A percentile compares a stretch with the other conserved stretches of the same genome.
Conservation (phyloP, 1,139 yeast genomes). For the Arxiozyma slooffiae region DNA sequence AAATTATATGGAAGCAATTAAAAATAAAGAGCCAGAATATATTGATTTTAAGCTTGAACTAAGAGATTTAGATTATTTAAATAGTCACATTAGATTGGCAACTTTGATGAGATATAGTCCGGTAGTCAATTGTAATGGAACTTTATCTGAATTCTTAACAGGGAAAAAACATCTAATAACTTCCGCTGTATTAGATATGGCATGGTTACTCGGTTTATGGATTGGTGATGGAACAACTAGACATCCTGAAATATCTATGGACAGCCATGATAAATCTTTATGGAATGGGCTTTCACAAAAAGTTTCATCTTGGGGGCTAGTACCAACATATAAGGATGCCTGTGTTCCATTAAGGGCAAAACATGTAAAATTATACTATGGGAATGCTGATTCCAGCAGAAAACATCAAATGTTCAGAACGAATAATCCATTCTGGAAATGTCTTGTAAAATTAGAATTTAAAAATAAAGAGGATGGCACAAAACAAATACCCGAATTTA, state of each 20-base stretch:
- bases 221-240: constrained; percentile 11
- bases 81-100: constrained; percentile 22
- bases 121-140: constrained; percentile 28
- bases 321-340: constrained; percentile 5
- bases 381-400: constrained; percentile 6
- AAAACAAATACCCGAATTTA: constrained; percentile 19
- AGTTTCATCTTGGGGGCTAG: constrained; percentile 21
- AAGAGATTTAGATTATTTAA: constrained; percentile 27
- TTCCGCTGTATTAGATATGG: constrained; percentile 20
- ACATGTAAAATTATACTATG: constrained; percentile 21
- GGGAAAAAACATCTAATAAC: constrained; percentile 19
- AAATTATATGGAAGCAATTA: constrained; percentile 11
- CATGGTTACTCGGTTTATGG: constrained; percentile 21
- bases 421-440: constrained; percentile 5
- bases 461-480: constrained; percentile 7
- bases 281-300: constrained; percentile 27
- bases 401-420: constrained; percentile 1
- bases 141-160: constrained; percentile 17
- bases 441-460: constrained; percentile 1
- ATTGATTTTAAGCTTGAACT: constrained; percentile 34
- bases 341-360: constrained; percentile 18
- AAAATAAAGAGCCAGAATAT: constrained; percentile 12
- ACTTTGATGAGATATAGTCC: constrained; percentile 33
- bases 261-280: constrained; percentile 13
- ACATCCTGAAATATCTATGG: constrained; percentile 19